Evolutionary conservation across 192 early-diverging fungal species (phyloP).

Genomic region (Allomyces javanicus): DNA sequence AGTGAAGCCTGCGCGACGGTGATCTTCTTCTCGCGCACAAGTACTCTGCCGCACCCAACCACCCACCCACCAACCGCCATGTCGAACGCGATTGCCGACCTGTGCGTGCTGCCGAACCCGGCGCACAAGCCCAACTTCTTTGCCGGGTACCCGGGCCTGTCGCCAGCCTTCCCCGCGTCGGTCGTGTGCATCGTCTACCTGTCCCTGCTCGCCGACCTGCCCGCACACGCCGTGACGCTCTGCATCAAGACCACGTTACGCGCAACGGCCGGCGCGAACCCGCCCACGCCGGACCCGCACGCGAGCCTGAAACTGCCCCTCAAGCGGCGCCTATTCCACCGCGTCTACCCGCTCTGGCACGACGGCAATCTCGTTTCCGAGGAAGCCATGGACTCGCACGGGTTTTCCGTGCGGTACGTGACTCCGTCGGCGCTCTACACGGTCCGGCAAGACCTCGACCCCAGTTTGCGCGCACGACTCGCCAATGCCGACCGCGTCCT

Average conservation of each 20-base stretch:
- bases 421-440: background rate
- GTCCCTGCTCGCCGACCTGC: background rate
- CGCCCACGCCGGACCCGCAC: background rate
- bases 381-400: background rate
- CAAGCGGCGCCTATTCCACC: background rate
- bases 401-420: background rate
- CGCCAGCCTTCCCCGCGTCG: background rate
- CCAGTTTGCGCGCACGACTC: background rate
- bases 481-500: background rate
- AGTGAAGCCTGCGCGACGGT: no score
- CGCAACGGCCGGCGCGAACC: background rate
- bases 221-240: background rate
- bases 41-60: no score
- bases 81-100: no score
- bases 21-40: no score
- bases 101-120: background rate
- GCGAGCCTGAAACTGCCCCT: background rate
- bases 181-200: background rate
- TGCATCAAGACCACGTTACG: background rate
- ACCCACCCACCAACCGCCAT: no score
- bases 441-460: background rate
- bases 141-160: background rate
- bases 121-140: background rate
- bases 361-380: background rate
- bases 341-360: background rate